Conservation (phyloP, 1,139 yeast genomes). For the Zygoascus hellenicus region DNA sequence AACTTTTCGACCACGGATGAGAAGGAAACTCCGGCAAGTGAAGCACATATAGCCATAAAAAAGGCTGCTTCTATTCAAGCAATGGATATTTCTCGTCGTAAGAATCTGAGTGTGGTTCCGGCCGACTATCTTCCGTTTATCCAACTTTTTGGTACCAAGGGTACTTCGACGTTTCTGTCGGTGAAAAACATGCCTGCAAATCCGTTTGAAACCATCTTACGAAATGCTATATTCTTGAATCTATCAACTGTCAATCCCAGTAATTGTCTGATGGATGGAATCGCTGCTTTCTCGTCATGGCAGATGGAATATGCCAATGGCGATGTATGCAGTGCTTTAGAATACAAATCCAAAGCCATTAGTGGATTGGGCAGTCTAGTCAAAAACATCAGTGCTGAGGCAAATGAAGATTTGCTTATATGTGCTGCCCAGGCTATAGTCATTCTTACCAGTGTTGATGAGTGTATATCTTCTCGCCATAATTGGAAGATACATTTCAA, state of each 20-base stretch:
- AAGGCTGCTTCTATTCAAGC: not conserved
- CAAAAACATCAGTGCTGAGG: slow-evolving; percentile 1
- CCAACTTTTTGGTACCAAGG: slow-evolving; percentile 7
- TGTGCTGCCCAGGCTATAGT: slow-evolving; percentile 10
- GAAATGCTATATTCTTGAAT: slow-evolving; percentile 5
- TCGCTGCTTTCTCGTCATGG: slow-evolving; percentile 12
- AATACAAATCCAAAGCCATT: slow-evolving; percentile 8
- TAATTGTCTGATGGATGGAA: slow-evolving; percentile 7
- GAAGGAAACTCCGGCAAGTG: not conserved
- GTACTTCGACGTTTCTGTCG: slow-evolving; percentile 6
- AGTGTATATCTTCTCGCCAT: slow-evolving; percentile 8
- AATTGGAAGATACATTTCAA: slow-evolving; percentile 11
- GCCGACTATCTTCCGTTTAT: not conserved
- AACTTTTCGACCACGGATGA: not conserved
- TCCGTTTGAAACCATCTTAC: slow-evolving; percentile 8
- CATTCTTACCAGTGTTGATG: slow-evolving; percentile 5
- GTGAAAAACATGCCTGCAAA: slow-evolving; percentile 7
- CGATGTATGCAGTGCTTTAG: slow-evolving; percentile 4
- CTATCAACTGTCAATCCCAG: not conserved
- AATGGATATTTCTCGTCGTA: not conserved
- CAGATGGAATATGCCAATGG: slow-evolving; percentile 8
- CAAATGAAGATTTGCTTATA: slow-evolving; percentile 5
- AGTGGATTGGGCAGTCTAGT: slow-evolving; percentile 2
- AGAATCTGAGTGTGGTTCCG: slow-evolving; percentile 1
- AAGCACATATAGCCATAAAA: not conserved